Conservation (phyloP, 164 flowering plant genomes). For the Pachysandra terminalis region DNA sequence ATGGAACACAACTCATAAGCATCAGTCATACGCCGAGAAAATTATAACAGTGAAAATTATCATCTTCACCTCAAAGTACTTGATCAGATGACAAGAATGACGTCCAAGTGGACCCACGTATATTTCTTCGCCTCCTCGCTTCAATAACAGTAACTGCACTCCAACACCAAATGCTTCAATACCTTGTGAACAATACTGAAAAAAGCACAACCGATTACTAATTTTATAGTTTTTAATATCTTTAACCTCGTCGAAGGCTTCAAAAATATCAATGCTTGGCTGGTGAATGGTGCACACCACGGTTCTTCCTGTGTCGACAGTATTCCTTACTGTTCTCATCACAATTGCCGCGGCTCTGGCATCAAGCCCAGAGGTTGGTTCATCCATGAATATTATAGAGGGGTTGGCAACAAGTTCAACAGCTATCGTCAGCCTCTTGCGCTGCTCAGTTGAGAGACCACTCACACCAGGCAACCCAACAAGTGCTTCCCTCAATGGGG, state of each 20-base stretch:
- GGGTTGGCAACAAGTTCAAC: constrained; percentile 69
- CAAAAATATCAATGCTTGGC: constrained; percentile 67
- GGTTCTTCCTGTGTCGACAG: constrained; percentile 63
- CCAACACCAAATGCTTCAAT: neutral
- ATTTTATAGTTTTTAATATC: neutral
- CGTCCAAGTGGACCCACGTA: constrained; percentile 53
- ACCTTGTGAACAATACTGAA: too few relatives aligned
- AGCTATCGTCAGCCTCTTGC: constrained; percentile 60
- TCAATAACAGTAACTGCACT: constrained; percentile 51
- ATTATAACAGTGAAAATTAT: too few relatives aligned
- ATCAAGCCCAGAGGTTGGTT: constrained; percentile 70
- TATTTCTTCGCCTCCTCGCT: constrained; percentile 52
- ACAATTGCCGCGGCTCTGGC: constrained; percentile 74
- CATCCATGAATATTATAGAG: constrained; percentile 69
- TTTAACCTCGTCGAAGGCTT: constrained; percentile 58
- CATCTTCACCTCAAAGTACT: constrained; percentile 48
- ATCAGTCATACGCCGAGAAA: neutral
- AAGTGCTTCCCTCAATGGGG: constrained; percentile 31
- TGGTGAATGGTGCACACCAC: constrained; percentile 69
- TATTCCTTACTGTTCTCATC: constrained; percentile 66
- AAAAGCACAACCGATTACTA: neutral
- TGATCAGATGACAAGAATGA: constrained; percentile 37
- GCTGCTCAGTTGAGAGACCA: constrained; percentile 61
- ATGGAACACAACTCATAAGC: neutral
- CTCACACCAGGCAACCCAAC: constrained; percentile 58